Base-by-base conservation (phyloP, 192 early-diverging fungal genomes). In the Phlyctochytrium arcticum region DNA sequence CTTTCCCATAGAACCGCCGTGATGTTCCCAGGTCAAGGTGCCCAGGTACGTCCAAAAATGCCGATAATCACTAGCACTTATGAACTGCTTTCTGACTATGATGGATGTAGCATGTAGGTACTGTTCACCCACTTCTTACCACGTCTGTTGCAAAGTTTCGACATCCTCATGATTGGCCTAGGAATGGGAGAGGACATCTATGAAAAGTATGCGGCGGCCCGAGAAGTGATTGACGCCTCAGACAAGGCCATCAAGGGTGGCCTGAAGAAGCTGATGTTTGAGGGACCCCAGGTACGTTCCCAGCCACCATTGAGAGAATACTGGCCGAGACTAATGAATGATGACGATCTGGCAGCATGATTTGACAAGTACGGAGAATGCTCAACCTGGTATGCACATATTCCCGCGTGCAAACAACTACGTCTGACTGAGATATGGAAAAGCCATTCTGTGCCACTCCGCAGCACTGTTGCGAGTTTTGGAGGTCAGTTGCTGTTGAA, bases 161-260 rank as follows among this genome's bases (percentile, higher is more conserved):
- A 33, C 10, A 0, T 24, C 10, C 42, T 0, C 19, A 9, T 65
- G 19, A 6, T 50, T n/a, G n/a, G n/a, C n/a, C n/a, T n/a, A 68
- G 92, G 96, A 48, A 98, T 98, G 96, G 93, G 92, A 7, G 78
- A 77, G 65, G 96, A 96, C 75, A 74, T 98, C 30, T 92, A 89
- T 54, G 79, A 86, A 23, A 68, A 76, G 32, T 96, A 85, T 48
- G 46, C 85, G 9, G 85, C 80, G 2, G 89, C 96, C 15, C 86
- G 85, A 37, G 77, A 79, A 26, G 89, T 92, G 0, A 89, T 98
- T 65, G 93, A 96, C 51, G 92, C 95, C 67, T 90, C 83, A n/a
- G 90, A 98, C 54, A 88, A 90, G 6, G 87, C 81, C n/a, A 74
- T 98, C 1, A 88, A 85, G 6, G 81, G 82, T 30, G 69, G 69